phyloP scores from a whole-genome alignment of 2,329 filamentous ascomycete species.

The Neobulgaria alba region DNA sequence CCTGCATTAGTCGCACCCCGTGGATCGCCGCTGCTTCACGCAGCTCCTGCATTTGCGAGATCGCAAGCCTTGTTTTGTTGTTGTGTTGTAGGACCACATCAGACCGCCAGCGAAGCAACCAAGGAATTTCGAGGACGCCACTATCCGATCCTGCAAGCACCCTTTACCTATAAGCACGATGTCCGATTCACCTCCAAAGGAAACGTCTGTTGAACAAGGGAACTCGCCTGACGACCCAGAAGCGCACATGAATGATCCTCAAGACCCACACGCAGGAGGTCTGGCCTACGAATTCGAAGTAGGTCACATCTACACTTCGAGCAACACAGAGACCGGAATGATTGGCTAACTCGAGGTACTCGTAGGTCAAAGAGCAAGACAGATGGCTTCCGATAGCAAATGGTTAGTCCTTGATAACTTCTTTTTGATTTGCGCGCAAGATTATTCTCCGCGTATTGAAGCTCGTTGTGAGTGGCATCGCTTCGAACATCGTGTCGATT shows the following conservation, averaged over 20 bases:
- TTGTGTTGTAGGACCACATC: conserved; percentile 3
- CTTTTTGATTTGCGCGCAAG: conserved; percentile 42
- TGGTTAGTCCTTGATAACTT: conserved; percentile 63
- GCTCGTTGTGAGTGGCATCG: conserved; percentile 37
- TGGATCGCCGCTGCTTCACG: conserved; percentile 4
- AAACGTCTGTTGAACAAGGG: conserved; percentile 76
- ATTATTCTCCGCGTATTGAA: conserved; percentile 22
- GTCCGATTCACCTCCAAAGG: conserved; percentile 93
- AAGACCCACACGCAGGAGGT: conserved; percentile 67
- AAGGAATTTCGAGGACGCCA: conserved; percentile 13
- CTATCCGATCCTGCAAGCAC: conserved; percentile 5
- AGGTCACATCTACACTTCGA: conserved; percentile 2
- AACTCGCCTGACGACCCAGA: conserved; percentile 87
- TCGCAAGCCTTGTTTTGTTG: conserved; percentile 8
- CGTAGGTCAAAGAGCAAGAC: conserved; percentile 70
- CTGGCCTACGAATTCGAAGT: conserved; percentile 81
- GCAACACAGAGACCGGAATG: conserved; percentile 1
- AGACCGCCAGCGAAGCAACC: conserved; percentile 3
- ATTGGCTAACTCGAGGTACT: conserved; percentile 3
- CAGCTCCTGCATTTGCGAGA: conserved; percentile 2
- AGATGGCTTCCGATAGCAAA: conserved; percentile 99
- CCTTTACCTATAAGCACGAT: conserved; percentile 53
- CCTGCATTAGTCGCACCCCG: not conserved
- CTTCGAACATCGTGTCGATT: conserved; percentile 40
- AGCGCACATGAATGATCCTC: conserved; percentile 71